Conservation (phyloP, 2,329 filamentous ascomycete genomes). For the Phoma sp. region DNA sequence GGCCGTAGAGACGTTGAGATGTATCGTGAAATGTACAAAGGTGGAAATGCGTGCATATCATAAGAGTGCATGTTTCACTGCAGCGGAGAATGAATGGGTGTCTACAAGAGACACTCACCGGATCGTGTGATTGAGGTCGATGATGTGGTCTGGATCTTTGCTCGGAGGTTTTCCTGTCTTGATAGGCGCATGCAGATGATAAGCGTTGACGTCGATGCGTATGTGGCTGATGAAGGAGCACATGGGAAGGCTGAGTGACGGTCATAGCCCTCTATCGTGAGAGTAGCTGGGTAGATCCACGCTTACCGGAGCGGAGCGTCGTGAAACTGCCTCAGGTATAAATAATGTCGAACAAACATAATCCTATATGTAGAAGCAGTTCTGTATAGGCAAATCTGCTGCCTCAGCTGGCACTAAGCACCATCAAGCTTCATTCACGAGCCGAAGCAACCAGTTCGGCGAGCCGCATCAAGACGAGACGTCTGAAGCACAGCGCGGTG, state of each 20-base stretch:
- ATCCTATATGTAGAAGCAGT: too few relatives aligned
- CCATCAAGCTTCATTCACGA: not conserved
- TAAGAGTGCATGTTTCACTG: conserved; percentile 1
- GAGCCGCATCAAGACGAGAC: conserved; percentile 4
- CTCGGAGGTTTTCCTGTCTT: not conserved
- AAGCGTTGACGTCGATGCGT: conserved; percentile 1
- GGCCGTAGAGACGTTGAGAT: conserved; percentile 10
- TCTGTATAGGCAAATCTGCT: not conserved
- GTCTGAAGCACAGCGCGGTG: not conserved
- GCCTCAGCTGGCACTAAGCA: not conserved
- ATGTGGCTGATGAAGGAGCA: conserved; percentile 8
- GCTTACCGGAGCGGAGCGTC: conserved; percentile 8
- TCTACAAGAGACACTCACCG: not conserved
- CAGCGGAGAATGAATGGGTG: not conserved
- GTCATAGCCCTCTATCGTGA: not conserved
- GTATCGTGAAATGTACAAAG: not conserved
- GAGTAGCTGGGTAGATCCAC: conserved; percentile 4
- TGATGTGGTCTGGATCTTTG: conserved; percentile 6
- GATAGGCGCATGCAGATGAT: not conserved
- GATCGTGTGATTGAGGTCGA: not conserved
- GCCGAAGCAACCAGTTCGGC: conserved; percentile 5
- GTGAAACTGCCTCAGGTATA: conserved; percentile 7
- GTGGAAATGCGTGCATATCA: not conserved
- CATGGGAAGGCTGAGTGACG: conserved; percentile 4
- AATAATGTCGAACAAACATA: too few relatives aligned